Conservation (phyloP, 2,329 filamentous ascomycete genomes). For the Penicillium occitanis region DNA sequence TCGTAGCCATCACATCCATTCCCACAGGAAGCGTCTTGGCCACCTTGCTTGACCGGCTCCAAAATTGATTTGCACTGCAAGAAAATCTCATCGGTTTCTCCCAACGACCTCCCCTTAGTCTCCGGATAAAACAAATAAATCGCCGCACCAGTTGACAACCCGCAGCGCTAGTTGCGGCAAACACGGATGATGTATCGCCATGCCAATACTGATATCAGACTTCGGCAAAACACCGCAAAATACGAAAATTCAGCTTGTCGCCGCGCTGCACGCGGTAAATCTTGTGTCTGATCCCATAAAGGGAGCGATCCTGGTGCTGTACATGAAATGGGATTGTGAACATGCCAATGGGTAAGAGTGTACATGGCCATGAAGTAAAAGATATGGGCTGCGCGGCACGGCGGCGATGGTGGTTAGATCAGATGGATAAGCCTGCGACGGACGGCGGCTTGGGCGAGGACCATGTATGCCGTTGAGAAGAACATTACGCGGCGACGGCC, state of each 20-base stretch:
- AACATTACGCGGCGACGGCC: not conserved
- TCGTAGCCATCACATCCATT: not conserved
- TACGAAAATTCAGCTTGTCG: constrained; percentile 54
- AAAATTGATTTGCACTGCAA: not conserved
- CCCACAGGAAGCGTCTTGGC: not conserved
- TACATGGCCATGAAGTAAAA: not conserved
- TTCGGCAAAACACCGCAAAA: no score
- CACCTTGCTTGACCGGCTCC: not conserved
- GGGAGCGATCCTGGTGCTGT: constrained; percentile 5
- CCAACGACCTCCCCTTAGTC: constrained; percentile 29
- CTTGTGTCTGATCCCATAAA: not conserved
- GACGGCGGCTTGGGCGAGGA: not conserved
- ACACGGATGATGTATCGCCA: constrained; percentile 53
- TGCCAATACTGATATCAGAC: constrained; percentile 39
- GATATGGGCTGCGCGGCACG: constrained; percentile 47
- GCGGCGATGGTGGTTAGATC: not conserved
- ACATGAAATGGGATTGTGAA: constrained; percentile 18
- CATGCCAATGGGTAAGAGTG: constrained; percentile 8
- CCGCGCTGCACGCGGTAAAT: constrained; percentile 45
- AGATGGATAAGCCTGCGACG: not conserved
- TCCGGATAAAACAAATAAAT: constrained; percentile 43
- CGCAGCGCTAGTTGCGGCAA: constrained; percentile 46
- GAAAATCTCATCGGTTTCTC: constrained; percentile 33
- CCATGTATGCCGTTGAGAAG: not conserved
- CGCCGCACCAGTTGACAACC: constrained; percentile 37